phyloP scores from a whole-genome alignment of 108 stramenopile genomes.

The Skeletonema costatum region DNA sequence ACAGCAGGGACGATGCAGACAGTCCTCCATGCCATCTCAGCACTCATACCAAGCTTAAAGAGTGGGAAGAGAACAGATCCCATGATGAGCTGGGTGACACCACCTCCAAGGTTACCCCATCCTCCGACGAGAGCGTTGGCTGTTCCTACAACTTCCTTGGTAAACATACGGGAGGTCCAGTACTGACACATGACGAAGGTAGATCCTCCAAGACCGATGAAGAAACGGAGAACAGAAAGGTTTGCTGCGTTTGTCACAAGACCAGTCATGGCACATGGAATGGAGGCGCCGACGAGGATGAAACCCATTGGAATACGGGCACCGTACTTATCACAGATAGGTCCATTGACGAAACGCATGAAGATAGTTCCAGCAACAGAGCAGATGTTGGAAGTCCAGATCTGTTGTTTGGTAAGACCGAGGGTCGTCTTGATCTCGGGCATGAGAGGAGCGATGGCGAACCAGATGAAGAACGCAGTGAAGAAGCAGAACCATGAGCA shows the following conservation, averaged over 20 bases:
- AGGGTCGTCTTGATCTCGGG: conserved; percentile 66
- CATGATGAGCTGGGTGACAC: conserved; percentile 58
- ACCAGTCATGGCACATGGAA: conserved; percentile 74
- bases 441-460: conserved; percentile 83
- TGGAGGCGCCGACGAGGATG: conserved; percentile 58
- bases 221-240: conserved; percentile 64
- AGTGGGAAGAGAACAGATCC: conserved; percentile 54
- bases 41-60: conserved; percentile 43
- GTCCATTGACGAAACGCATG: conserved; percentile 75
- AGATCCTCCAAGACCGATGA: conserved; percentile 69
- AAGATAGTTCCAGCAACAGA: conserved; percentile 74
- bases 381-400: conserved; percentile 78
- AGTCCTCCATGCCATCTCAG: conserved; percentile 61
- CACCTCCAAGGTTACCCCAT: conserved; percentile 85
- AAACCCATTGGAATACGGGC: conserved; percentile 67
- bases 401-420: conserved; percentile 60
- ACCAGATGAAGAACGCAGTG: conserved; percentile 88
- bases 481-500: conserved; percentile 82
- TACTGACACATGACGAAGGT: conserved; percentile 79
- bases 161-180: conserved; percentile 78
- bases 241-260: conserved; percentile 55
- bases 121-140: conserved; percentile 79
- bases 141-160: conserved; percentile 63
- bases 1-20: conserved; percentile 71
- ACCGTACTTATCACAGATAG: conserved; percentile 82